A percentile compares a stretch with the other conserved stretches of the same genome.
Evolutionary conservation across 1,139 yeast genomes (phyloP).

Genomic region (Zygosaccharomyces sapae): DNA sequence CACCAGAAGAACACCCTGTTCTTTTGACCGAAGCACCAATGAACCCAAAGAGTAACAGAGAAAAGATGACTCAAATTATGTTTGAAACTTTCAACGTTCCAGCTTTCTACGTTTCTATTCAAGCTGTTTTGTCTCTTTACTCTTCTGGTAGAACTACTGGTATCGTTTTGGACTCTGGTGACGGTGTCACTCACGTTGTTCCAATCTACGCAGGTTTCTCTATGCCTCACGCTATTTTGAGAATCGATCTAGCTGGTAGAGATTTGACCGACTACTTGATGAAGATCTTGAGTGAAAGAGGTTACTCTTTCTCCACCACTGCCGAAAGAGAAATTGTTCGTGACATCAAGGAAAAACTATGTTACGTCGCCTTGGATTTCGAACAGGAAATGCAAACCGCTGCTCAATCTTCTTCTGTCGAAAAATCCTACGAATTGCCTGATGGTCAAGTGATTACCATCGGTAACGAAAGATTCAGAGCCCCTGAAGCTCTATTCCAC

Average conservation of each 20-base stretch:
- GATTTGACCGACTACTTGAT: constrained; percentile 97
- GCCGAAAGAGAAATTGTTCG: constrained; percentile 99
- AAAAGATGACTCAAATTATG: constrained; percentile 98
- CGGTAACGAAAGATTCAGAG: constrained; percentile 99
- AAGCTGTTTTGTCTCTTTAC: constrained; percentile 96
- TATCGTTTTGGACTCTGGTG: constrained; percentile 99
- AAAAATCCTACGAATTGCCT: constrained; percentile 98
- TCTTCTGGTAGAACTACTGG: constrained; percentile 99
- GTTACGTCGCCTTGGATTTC: constrained; percentile 94
- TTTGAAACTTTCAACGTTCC: constrained; percentile 99
- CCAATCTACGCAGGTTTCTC: constrained; percentile 99
- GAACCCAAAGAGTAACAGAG: constrained; percentile 99
- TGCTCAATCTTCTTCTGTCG: constrained; percentile 95
- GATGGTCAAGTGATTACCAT: constrained; percentile 99
- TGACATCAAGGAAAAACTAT: constrained; percentile 98
- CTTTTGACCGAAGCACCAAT: constrained; percentile 98
- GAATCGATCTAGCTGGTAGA: constrained; percentile 99
- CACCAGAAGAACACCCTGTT: constrained; percentile 99
- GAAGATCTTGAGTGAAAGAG: constrained; percentile 98
- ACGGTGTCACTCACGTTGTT: constrained; percentile 99
- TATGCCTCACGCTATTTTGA: constrained; percentile 96
- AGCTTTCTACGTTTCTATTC: constrained; percentile 97
- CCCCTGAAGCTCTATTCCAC: constrained; percentile 99
- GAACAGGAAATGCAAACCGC: constrained; percentile 99
- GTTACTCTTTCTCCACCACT: constrained; percentile 96